Base-by-base conservation (phyloP, 2,329 filamentous ascomycete genomes). In the Scedosporium dehoogii region DNA sequence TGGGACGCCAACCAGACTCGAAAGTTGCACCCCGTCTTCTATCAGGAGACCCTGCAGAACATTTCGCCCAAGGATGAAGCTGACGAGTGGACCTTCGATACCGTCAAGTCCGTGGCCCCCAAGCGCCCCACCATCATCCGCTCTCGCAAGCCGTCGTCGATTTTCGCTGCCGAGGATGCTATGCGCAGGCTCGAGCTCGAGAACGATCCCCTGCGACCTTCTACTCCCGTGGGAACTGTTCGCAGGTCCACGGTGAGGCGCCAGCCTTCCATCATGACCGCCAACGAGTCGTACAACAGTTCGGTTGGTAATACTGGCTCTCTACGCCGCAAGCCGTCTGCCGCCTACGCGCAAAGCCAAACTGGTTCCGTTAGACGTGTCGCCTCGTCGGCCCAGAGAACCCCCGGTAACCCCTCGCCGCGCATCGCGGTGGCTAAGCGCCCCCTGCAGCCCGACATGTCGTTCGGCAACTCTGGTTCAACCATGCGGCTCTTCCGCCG, bases 41-140 rank as follows among this genome's bases (percentile, higher is more conserved):
- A 97, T 74, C 92, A 96, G 69, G 93, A 97, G 76, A 96, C 93
- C 3, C 79, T 97, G 58, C 85, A 88, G 68, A 87, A 84, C 7
- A 83, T 96, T 61, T 81, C 83, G 2, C 81, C 84, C 2, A 85
- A 80, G 67, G 79, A 84, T 44, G 87, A 92, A 4, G 81, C 90
- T 16, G 91, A 96, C 66, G 92, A 90, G 66, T 97, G 93, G 93
- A 88, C 96, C 2, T 97, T 97, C 71, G 93, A 97, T 70, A 97
- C 93, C 0, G 86, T 97, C 70, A 94, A 90, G 73, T 91, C 89
- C 0, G 79, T 87, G 38, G 73, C 71, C 3, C 80, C 84, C 3
- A 83, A 83, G 68, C 85, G 81, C 46, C 74, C 78, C 14, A 78
- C 77, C 0, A 75, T 80, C 61, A 82, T 78, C 69, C 69, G 63